These are phyloP conservation scores for Hymenoscyphus fructigenus DNA, from an alignment of 2,329 filamentous ascomycete genomes.

Conservation along the genomic window DNA sequence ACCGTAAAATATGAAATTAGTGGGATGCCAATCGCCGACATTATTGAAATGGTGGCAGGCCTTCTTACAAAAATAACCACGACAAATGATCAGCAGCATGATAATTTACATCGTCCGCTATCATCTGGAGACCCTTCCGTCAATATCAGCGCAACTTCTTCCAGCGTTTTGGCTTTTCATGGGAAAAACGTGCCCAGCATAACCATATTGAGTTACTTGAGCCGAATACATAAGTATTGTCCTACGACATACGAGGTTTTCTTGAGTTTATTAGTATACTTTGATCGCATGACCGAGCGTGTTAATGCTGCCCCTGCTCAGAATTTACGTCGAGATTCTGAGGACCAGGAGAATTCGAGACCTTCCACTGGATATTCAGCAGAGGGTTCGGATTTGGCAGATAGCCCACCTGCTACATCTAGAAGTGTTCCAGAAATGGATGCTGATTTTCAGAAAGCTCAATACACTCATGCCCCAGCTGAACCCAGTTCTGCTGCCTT, in stretches of 20 bases:
- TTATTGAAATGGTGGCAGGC: slow-evolving; percentile 98
- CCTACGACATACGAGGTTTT: slow-evolving; percentile 99
- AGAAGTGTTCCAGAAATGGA: slow-evolving; percentile 32
- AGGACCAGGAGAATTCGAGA: slow-evolving; percentile 29
- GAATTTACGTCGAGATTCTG: slow-evolving; percentile 50
- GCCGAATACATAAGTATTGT: slow-evolving; percentile 97
- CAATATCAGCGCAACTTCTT: slow-evolving; percentile 63
- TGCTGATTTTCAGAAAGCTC: slow-evolving; percentile 30
- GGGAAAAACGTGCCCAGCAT: slow-evolving; percentile 98
- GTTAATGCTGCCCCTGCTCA: slow-evolving; percentile 81
- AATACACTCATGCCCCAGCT: slow-evolving; percentile 31
- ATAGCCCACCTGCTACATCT: slow-evolving; percentile 28
- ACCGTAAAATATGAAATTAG: slow-evolving; percentile 82
- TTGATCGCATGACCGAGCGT: slow-evolving; percentile 96
- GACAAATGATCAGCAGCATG: slow-evolving; percentile 92
- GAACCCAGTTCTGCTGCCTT: slow-evolving; percentile 26
- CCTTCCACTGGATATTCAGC: slow-evolving; percentile 32
- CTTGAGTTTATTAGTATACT: slow-evolving; percentile 90
- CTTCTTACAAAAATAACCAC: slow-evolving; percentile 95
- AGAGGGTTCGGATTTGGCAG: slow-evolving; percentile 35
- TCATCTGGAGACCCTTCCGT: slow-evolving; percentile 54
- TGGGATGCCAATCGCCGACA: slow-evolving; percentile 92
- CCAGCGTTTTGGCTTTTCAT: slow-evolving; percentile 87
- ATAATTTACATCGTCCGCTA: slow-evolving; percentile 77
- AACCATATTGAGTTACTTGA: slow-evolving; percentile 92